A percentile compares a stretch with the other conserved stretches of the same genome.
Evolutionary conservation across 768 basidiomycete species (phyloP).

Genomic region (Pisolithus sp.): DNA sequence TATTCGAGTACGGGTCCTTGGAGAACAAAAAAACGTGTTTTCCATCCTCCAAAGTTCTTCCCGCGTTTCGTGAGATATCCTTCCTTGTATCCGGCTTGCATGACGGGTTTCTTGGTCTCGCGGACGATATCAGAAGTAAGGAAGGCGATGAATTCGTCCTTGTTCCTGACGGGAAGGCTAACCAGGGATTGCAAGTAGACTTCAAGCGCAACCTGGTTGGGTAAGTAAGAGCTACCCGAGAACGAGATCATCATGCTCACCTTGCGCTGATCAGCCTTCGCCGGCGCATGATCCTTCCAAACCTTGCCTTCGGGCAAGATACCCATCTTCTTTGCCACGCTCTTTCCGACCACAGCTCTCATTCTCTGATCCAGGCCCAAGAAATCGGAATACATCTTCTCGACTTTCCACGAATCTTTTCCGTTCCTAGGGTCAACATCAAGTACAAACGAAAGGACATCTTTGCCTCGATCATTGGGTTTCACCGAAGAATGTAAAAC

Average conservation of each 20-base stretch:
- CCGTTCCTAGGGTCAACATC: constrained; percentile 62
- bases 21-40: constrained; percentile 90
- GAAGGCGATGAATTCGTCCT: constrained; percentile 86
- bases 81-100: constrained; percentile 83
- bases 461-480: constrained; percentile 86
- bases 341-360: constrained; percentile 49
- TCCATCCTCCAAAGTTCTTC: constrained; percentile 98
- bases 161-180: constrained; percentile 75
- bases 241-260: constrained; percentile 36
- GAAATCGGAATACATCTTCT: constrained; percentile 93
- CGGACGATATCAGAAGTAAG: constrained; percentile 85
- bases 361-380: constrained; percentile 80
- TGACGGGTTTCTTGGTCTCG: constrained; percentile 67
- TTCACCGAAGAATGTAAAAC: constrained; percentile 82
- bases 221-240: constrained; percentile 10
- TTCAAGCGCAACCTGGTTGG: constrained; percentile 63
- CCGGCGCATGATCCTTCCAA: constrained; percentile 96
- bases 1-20: constrained; percentile 89
- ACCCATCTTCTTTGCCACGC: constrained; percentile 70
- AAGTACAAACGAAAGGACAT: constrained; percentile 85
- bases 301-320: constrained; percentile 85
- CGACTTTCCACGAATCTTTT: constrained; percentile 75
- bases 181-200: constrained; percentile 82
- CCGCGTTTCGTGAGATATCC: constrained; percentile 95
- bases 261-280: constrained; percentile 94